Conservation (phyloP, 225 moss, liverwort and hornwort species). For the Anthoceros angustus region DNA sequence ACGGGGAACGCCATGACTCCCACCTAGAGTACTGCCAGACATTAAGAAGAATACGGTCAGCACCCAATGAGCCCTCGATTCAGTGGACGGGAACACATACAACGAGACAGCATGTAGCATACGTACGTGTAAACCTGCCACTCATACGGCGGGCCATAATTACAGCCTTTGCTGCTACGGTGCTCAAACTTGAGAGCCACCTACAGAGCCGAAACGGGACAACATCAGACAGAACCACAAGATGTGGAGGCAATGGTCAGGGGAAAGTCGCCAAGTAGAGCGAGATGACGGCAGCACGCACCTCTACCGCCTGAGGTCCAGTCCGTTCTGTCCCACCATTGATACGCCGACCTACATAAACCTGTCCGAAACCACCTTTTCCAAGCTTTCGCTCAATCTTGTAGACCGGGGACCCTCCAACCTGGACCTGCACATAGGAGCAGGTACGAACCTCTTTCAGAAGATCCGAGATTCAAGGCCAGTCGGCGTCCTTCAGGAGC, state of each 20-base stretch:
- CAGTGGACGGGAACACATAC: not conserved
- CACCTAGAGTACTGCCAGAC: slow-evolving; percentile 69
- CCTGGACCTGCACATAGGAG: slow-evolving; percentile 49
- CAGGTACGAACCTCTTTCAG: not conserved
- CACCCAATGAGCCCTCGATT: not conserved
- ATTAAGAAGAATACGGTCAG: not conserved
- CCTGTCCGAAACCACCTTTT: slow-evolving; percentile 97
- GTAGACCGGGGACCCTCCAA: slow-evolving; percentile 96
- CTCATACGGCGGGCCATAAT: slow-evolving; percentile 97
- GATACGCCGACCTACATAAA: slow-evolving; percentile 86
- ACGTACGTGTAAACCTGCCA: slow-evolving; percentile 99
- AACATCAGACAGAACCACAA: not conserved
- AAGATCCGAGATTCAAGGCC: not conserved
- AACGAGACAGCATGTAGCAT: not conserved
- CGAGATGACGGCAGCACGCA: slow-evolving; percentile 5
- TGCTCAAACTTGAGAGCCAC: slow-evolving; percentile 99
- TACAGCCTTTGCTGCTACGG: slow-evolving; percentile 97
- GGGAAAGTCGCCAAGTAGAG: not conserved
- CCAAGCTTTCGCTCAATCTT: slow-evolving; percentile 99
- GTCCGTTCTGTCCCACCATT: slow-evolving; percentile 70
- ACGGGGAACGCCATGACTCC: slow-evolving; percentile 95
- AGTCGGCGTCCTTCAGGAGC: not conserved
- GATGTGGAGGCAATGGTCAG: not conserved
- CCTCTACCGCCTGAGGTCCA: slow-evolving; percentile 88
- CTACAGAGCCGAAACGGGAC: slow-evolving; percentile 15